A percentile compares a stretch with the other conserved stretches of the same genome.
These are phyloP conservation scores for Emiliania huxleyi DNA, from an alignment of 78 protist species.

Conservation along the genomic window DNA sequence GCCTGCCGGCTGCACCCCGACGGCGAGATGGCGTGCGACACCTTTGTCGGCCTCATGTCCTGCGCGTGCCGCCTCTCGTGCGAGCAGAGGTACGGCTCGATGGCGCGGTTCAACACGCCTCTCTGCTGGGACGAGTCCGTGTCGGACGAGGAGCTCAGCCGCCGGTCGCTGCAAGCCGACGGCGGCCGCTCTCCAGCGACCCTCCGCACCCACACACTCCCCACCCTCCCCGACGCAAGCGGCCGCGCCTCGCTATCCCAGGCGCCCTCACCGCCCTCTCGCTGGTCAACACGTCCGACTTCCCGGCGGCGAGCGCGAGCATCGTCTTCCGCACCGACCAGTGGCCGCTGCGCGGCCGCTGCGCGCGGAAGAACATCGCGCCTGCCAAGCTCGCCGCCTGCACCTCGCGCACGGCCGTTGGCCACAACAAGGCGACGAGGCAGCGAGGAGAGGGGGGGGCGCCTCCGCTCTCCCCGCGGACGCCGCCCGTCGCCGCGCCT, in stretches of 20 bases:
- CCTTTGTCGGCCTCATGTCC: background rate
- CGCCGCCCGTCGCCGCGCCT: no score
- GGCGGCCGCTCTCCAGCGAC: background rate
- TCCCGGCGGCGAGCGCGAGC: background rate
- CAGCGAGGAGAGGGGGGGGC: background rate
- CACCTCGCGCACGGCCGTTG: no score
- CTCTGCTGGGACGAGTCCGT: background rate
- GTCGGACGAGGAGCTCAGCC: background rate
- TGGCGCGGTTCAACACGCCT: background rate
- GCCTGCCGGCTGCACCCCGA: background rate
- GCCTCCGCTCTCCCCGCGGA: no score
- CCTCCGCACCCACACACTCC: no score
- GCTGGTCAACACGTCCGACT: background rate
- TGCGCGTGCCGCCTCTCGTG: background rate
- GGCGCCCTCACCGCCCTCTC: background rate
- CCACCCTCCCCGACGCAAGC: no score
- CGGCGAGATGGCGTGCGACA: background rate
- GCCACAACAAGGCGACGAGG: no score
- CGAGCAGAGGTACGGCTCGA: background rate
- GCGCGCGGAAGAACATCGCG: background rate
- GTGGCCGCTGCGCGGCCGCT: background rate
- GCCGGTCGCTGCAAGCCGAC: background rate
- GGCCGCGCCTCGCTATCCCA: no score
- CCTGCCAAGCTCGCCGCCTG: background rate
- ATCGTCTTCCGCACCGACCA: background rate